Evolutionary conservation across 2,329 filamentous ascomycete genomes (phyloP).

Genomic region (Keithomyces neogunnii): DNA sequence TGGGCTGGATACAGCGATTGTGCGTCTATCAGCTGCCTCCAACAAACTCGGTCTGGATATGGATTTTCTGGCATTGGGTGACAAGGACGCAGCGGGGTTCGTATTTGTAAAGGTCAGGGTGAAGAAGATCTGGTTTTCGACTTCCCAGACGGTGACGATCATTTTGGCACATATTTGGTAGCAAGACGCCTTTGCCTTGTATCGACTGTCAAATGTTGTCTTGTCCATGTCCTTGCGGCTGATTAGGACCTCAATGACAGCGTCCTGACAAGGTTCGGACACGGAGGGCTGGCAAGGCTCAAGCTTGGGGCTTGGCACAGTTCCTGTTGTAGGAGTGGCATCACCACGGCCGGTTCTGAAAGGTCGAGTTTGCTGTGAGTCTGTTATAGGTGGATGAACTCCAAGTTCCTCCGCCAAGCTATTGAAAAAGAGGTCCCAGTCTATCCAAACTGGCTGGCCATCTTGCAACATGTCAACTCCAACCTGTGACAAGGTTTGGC

Average conservation of each 20-base stretch:
- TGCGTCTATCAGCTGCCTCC: slow-evolving; percentile 38
- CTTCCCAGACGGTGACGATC: slow-evolving; percentile 67
- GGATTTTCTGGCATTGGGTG: slow-evolving; percentile 26
- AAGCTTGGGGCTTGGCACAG: slow-evolving; percentile 16
- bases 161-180: slow-evolving; percentile 56
- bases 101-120: slow-evolving; percentile 67
- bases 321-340: slow-evolving; percentile 26
- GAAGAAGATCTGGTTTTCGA: slow-evolving; percentile 60
- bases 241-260: slow-evolving; percentile 60
- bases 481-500: slow-evolving; percentile 59
- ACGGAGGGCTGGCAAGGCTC: slow-evolving; percentile 20
- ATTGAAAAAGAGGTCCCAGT: slow-evolving; percentile 51
- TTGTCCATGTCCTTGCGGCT: slow-evolving; percentile 38
- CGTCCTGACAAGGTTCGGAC: slow-evolving; percentile 41
- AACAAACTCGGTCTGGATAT: slow-evolving; percentile 30
- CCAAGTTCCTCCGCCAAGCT: slow-evolving; percentile 38
- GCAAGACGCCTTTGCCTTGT: slow-evolving; percentile 26
- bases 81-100: slow-evolving; percentile 27
- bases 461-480: slow-evolving; percentile 68
- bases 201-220: slow-evolving; percentile 25
- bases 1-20: slow-evolving; percentile 34
- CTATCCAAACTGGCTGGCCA: slow-evolving; percentile 50
- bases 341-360: slow-evolving; percentile 21
- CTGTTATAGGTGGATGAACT: slow-evolving; percentile 15
- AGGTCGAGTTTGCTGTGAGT: slow-evolving; percentile 12